Evolutionary conservation across 2,329 filamentous ascomycete species (phyloP).

Genomic region (Claviceps sorghi): DNA sequence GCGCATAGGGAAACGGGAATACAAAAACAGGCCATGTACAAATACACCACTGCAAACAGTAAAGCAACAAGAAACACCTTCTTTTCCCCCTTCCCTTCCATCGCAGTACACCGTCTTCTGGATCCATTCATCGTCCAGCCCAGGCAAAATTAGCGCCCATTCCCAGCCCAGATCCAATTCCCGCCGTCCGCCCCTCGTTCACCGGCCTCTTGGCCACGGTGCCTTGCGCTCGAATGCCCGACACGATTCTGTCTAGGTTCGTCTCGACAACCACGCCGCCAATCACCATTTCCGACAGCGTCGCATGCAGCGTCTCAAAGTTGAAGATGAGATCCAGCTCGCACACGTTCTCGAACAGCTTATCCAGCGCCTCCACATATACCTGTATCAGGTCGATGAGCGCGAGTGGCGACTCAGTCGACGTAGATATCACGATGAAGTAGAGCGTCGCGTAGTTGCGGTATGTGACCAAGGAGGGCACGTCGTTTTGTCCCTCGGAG

Average conservation of each 20-base stretch:
- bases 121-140: constrained; percentile 22
- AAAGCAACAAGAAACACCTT: not conserved
- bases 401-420: constrained; percentile 87
- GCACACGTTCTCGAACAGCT: constrained; percentile 95
- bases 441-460: constrained; percentile 96
- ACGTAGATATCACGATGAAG: constrained; percentile 95
- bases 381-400: constrained; percentile 96
- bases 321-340: constrained; percentile 98
- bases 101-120: too few relatives aligned
- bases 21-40: not conserved
- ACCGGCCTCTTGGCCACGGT: constrained; percentile 66
- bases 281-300: constrained; percentile 85
- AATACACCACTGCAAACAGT: not conserved
- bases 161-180: constrained; percentile 34
- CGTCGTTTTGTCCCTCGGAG: constrained; percentile 64
- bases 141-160: constrained; percentile 47
- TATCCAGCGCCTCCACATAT: constrained; percentile 89
- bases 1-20: not conserved
- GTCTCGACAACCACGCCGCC: constrained; percentile 93
- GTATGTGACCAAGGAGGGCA: constrained; percentile 91
- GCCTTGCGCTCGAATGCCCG: constrained; percentile 65
- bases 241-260: constrained; percentile 72
- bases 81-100: not conserved
- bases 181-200: constrained; percentile 45
- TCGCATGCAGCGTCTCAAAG: constrained; percentile 89